Conservation (phyloP, 2,329 filamentous ascomycete genomes). For the Incumbomyces lentus region DNA sequence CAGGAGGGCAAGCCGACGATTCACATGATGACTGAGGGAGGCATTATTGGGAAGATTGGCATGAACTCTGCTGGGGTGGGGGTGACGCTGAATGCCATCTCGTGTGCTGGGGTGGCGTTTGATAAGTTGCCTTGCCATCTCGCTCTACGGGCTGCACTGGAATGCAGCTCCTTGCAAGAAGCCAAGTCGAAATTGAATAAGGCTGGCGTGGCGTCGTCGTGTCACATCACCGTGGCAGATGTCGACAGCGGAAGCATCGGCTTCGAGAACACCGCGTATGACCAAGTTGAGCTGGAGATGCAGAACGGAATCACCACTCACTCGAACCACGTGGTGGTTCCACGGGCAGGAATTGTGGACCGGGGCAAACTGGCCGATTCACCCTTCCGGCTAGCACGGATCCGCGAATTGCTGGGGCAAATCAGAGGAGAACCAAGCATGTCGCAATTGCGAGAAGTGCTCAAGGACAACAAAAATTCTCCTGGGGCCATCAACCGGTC, state of each 20-base stretch:
- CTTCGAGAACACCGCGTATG: background rate
- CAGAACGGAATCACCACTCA: conserved; percentile 29
- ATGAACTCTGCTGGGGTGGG: conserved; percentile 45
- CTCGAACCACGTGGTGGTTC: conserved; percentile 36
- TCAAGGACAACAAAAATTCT: conserved; percentile 26
- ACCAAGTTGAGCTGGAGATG: conserved; percentile 12
- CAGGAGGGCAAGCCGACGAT: conserved; percentile 38
- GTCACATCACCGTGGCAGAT: conserved; percentile 47
- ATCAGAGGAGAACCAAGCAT: conserved; percentile 13
- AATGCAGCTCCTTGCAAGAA: conserved; percentile 34
- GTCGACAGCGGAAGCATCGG: conserved; percentile 33
- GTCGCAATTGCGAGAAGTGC: conserved; percentile 21
- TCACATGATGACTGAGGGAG: conserved; percentile 47
- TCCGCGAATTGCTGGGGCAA: conserved; percentile 22
- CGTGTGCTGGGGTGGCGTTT: conserved; percentile 38
- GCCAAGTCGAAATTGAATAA: conserved; percentile 37
- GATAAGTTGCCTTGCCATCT: conserved; percentile 44
- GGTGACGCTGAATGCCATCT: conserved; percentile 47
- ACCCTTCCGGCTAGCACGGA: conserved; percentile 23
- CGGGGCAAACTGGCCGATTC: conserved; percentile 19
- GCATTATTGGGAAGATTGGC: conserved; percentile 50
- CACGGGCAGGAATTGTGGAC: conserved; percentile 13
- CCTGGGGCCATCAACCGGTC: conserved; percentile 27
- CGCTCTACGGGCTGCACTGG: conserved; percentile 43
- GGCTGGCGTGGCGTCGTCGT: conserved; percentile 42